phyloP scores from a whole-genome alignment of 225 moss, liverwort and hornwort species.

The Lunularia cruciata region DNA sequence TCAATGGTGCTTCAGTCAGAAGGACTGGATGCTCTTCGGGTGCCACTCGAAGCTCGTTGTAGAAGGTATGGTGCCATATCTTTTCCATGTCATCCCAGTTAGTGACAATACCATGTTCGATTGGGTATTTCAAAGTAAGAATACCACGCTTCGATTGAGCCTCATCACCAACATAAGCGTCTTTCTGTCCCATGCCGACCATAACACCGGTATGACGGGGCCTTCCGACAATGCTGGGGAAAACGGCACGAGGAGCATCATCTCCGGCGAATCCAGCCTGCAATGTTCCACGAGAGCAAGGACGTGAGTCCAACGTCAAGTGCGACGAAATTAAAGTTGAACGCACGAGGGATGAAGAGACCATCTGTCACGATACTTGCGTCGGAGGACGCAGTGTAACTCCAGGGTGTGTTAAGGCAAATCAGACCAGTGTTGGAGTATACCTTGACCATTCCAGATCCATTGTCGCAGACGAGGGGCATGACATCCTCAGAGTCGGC shows the following conservation, averaged over 20 bases:
- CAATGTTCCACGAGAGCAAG: too few relatives aligned
- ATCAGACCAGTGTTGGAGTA: too few relatives aligned
- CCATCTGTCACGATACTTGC: too few relatives aligned
- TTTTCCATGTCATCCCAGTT: constrained; percentile 77
- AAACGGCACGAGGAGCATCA: constrained; percentile 91
- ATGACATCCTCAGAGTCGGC: constrained; percentile 80
- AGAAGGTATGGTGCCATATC: constrained; percentile 70
- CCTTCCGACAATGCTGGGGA: constrained; percentile 88
- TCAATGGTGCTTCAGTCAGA: constrained; percentile 61
- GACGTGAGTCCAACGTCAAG: constrained; percentile 6
- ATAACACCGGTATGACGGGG: constrained; percentile 70
- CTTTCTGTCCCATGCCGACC: constrained; percentile 70
- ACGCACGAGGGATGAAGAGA: too few relatives aligned
- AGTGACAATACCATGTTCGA: constrained; percentile 64
- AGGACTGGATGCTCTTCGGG: constrained; percentile 63
- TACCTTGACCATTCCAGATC: constrained; percentile 66
- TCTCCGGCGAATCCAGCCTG: constrained; percentile 99
- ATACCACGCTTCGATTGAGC: constrained; percentile 68
- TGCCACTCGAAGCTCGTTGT: constrained; percentile 63
- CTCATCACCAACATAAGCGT: constrained; percentile 65
- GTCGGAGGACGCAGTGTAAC: too few relatives aligned
- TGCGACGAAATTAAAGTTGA: too few relatives aligned
- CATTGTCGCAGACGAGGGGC: constrained; percentile 88
- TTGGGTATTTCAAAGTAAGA: constrained; percentile 60
- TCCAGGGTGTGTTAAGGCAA: too few relatives aligned